These are phyloP conservation scores for Aureobasidium sp. DNA, from an alignment of 2,329 filamentous ascomycete species.

Conservation along the genomic window DNA sequence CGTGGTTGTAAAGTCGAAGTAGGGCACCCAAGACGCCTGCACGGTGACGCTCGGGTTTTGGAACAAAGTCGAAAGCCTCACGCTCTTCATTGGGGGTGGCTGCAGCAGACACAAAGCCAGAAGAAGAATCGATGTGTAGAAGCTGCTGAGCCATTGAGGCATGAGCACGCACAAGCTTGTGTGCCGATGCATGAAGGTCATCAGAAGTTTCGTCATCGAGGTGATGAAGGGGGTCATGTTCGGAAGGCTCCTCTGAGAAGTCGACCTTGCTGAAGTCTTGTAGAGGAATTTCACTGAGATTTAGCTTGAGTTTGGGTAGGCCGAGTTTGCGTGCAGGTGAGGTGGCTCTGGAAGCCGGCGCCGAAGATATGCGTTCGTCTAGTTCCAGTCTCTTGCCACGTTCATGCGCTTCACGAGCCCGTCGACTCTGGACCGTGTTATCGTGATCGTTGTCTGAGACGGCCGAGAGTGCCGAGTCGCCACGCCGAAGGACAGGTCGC, in stretches of 20 bases:
- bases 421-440: constrained; percentile 15
- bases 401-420: constrained; percentile 28
- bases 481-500: constrained; percentile 16
- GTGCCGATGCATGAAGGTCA: constrained; percentile 34
- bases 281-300: constrained; percentile 25
- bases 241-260: constrained; percentile 25
- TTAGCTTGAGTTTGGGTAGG: constrained; percentile 15
- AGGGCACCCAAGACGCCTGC: constrained; percentile 68
- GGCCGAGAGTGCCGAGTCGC: constrained; percentile 12
- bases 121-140: constrained; percentile 19
- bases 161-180: constrained; percentile 37
- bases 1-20: constrained; percentile 58
- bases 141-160: constrained; percentile 23
- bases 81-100: constrained; percentile 42
- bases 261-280: constrained; percentile 19
- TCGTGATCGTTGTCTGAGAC: constrained; percentile 12
- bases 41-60: constrained; percentile 60
- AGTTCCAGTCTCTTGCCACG: constrained; percentile 29
- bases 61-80: constrained; percentile 56
- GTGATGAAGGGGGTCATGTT: constrained; percentile 22
- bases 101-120: constrained; percentile 38
- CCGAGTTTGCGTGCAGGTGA: constrained; percentile 21
- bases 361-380: constrained; percentile 24
- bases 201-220: constrained; percentile 11
- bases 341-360: constrained; percentile 24